A percentile compares a stretch with the other conserved stretches of the same genome.
Evolutionary conservation across 2,329 filamentous ascomycete species (phyloP).

Genomic region (Cordyceps cicadae): DNA sequence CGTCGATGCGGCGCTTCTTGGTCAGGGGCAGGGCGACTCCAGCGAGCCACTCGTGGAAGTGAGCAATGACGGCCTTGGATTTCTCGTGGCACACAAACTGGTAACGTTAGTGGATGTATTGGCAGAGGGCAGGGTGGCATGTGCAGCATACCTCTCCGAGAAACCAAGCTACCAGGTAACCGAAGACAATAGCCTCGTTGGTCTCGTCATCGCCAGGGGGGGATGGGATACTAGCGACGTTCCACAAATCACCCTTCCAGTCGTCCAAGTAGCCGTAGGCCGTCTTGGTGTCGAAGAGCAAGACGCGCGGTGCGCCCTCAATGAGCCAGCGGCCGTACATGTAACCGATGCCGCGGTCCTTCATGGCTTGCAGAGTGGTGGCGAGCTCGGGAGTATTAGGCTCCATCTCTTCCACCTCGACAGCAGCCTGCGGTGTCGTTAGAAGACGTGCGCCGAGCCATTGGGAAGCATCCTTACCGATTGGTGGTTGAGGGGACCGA

Average conservation of each 20-base stretch:
- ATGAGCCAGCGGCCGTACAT: constrained; percentile 97
- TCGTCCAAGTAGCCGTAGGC: constrained; percentile 87
- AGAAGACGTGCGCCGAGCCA: background rate
- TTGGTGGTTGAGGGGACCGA: constrained; percentile 85
- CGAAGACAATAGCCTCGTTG: constrained; percentile 95
- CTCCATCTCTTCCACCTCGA: constrained; percentile 90
- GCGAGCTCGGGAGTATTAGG: constrained; percentile 73
- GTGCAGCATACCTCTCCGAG: constrained; percentile 69
- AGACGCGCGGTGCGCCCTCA: constrained; percentile 85
- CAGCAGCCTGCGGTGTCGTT: constrained; percentile 62
- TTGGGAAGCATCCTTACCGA: constrained; percentile 54
- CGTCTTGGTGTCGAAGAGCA: constrained; percentile 91
- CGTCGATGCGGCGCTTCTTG: constrained; percentile 90
- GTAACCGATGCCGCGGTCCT: constrained; percentile 78
- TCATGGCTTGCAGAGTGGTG: constrained; percentile 85
- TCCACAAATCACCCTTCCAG: constrained; percentile 97
- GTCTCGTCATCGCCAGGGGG: constrained; percentile 89
- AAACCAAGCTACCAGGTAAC: constrained; percentile 96
- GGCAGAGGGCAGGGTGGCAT: background rate
- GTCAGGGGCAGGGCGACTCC: constrained; percentile 86
- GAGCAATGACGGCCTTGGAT: constrained; percentile 84
- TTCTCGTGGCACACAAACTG: constrained; percentile 93
- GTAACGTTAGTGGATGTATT: constrained; percentile 12
- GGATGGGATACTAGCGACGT: constrained; percentile 84
- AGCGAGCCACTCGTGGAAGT: constrained; percentile 98